Evolutionary conservation across 768 basidiomycete species (phyloP).

Genomic region (Sutorius australiensis): DNA sequence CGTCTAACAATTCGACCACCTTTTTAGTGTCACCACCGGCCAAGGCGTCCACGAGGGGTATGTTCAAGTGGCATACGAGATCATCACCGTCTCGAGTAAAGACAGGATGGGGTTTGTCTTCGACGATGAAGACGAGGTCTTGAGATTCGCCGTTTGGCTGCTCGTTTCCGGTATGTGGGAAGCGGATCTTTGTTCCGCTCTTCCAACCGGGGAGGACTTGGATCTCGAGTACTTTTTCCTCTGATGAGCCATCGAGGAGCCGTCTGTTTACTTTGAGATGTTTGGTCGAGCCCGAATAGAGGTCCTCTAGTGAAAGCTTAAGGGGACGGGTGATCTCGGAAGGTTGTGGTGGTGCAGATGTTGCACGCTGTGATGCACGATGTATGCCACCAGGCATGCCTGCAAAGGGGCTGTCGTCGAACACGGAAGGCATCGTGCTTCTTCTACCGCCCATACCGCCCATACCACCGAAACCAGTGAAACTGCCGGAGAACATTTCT

Average conservation of each 20-base stretch:
- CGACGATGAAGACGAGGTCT: constrained; percentile 95
- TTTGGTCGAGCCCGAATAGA: constrained; percentile 82
- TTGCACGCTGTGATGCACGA: constrained; percentile 31
- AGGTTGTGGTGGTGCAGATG: constrained; percentile 32
- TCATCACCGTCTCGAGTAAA: constrained; percentile 84
- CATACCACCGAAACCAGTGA: constrained; percentile 38
- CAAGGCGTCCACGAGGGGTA: constrained; percentile 84
- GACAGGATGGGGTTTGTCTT: constrained; percentile 82
- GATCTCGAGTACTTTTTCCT: constrained; percentile 86
- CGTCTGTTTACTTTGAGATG: constrained; percentile 82
- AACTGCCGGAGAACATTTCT: constrained; percentile 47
- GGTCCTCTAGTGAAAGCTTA: constrained; percentile 80
- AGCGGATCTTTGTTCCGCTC: constrained; percentile 90
- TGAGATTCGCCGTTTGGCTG: constrained; percentile 62
- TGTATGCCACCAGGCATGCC: constrained; percentile 60
- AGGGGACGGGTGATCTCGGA: constrained; percentile 77
- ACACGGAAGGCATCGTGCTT: constrained; percentile 29
- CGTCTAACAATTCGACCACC: constrained; percentile 72
- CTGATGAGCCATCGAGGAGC: constrained; percentile 65
- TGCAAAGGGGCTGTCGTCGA: constrained; percentile 36
- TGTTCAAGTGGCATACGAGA: constrained; percentile 52
- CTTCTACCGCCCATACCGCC: constrained; percentile 27
- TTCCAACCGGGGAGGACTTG: constrained; percentile 90
- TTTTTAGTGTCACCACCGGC: constrained; percentile 52
- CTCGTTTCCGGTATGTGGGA: constrained; percentile 85